phyloP scores from a whole-genome alignment of 2,329 filamentous ascomycete genomes.

The Paecilomyces sp. region DNA sequence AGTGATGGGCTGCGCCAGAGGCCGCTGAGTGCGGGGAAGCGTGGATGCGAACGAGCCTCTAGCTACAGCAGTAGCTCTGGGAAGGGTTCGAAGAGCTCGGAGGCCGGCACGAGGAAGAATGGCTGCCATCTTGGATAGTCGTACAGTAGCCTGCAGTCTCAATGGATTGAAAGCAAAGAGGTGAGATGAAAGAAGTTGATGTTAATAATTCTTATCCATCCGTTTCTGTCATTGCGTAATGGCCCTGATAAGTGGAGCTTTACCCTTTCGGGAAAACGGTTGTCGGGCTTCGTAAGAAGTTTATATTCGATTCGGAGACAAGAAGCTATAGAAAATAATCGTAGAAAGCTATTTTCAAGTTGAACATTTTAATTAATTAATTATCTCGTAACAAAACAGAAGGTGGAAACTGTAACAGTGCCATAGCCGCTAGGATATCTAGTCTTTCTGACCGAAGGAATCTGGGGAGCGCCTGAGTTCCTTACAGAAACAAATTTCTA shows the following conservation, averaged over 20 bases:
- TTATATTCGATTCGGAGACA: too few species aligned
- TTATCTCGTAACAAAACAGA: too few species aligned
- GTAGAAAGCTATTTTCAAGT: too few species aligned
- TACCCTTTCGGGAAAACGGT: background rate
- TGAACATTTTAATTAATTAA: too few species aligned
- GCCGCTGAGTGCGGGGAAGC: conserved; percentile 11
- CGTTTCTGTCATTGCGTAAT: background rate
- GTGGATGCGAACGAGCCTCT: conserved; percentile 9
- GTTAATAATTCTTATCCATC: background rate
- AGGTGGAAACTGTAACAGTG: too few species aligned
- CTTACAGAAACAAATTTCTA: too few species aligned
- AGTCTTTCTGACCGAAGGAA: too few species aligned
- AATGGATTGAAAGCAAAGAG: background rate
- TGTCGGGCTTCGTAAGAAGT: too few species aligned
- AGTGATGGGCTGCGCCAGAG: conserved; percentile 17
- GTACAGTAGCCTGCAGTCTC: background rate
- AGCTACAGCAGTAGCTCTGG: conserved; percentile 14
- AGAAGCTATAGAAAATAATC: too few species aligned
- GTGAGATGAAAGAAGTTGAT: background rate
- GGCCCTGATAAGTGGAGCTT: background rate
- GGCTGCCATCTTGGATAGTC: conserved; percentile 19
- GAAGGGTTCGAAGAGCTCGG: conserved; percentile 16
- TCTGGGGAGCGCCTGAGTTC: too few species aligned
- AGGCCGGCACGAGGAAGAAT: conserved; percentile 18
- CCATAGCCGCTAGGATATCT: too few species aligned